phyloP scores from a whole-genome alignment of 1,284 basidiomycete species.

The Xerocomus minutiporus region DNA sequence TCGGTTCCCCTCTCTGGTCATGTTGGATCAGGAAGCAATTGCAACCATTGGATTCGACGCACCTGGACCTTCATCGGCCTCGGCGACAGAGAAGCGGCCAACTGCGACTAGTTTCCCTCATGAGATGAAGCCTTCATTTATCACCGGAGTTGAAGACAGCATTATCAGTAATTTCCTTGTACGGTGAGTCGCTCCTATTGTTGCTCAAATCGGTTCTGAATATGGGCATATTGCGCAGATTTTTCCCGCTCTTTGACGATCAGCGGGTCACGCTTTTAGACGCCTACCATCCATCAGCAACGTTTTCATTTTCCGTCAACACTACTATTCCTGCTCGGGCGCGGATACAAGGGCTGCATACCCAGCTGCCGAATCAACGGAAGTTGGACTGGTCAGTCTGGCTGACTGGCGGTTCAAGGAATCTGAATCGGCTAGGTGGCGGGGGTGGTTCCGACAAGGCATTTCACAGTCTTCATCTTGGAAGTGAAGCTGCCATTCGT shows the following conservation, averaged over 20 bases:
- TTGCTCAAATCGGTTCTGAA: conserved; percentile 7
- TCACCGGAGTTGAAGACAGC: conserved; percentile 66
- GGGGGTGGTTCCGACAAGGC: conserved; percentile 52
- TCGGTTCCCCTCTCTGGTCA: conserved; percentile 65
- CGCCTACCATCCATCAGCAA: conserved; percentile 80
- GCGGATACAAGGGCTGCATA: conserved; percentile 60
- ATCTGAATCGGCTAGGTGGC: conserved; percentile 64
- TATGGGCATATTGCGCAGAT: conserved; percentile 43
- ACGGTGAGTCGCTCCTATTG: conserved; percentile 46
- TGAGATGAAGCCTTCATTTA: conserved; percentile 69
- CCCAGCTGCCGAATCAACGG: conserved; percentile 73
- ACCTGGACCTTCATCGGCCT: conserved; percentile 43
- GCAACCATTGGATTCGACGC: conserved; percentile 69
- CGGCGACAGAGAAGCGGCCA: conserved; percentile 39
- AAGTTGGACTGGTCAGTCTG: conserved; percentile 74
- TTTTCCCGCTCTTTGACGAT: conserved; percentile 81
- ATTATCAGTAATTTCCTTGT: conserved; percentile 74
- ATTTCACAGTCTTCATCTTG: conserved; percentile 68
- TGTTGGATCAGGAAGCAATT: conserved; percentile 74
- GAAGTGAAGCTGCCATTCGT: conserved; percentile 63
- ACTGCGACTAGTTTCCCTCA: conserved; percentile 66
- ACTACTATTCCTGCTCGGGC: conserved; percentile 75
- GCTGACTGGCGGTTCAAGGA: conserved; percentile 64
- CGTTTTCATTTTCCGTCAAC: conserved; percentile 85
- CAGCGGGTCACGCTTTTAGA: conserved; percentile 65